Percentiles rank a stretch among this genome's conserved stretches.
Evolutionary conservation across 2,329 filamentous ascomycete genomes (phyloP).

Genomic region (Cryphonectria japonica): DNA sequence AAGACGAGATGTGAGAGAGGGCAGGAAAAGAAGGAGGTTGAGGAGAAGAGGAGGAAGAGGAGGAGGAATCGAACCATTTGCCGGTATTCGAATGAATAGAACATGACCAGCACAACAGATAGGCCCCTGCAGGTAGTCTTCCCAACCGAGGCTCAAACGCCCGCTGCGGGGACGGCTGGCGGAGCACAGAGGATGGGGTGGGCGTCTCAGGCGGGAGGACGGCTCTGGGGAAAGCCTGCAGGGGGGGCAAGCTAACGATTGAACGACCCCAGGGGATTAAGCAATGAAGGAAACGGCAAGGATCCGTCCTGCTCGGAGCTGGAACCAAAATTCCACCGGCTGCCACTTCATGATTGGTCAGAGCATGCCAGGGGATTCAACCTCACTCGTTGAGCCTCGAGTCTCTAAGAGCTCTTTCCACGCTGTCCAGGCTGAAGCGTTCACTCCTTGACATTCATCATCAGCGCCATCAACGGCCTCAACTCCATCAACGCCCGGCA

Average conservation of each 20-base stretch:
- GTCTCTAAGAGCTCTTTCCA: not conserved
- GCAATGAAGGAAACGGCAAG: not conserved
- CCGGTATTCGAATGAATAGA: not conserved
- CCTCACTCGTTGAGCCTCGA: conserved; percentile 1
- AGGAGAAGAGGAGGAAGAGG: not conserved
- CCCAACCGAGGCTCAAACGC: conserved; percentile 14
- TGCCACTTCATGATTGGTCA: not conserved
- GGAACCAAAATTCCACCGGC: conserved; percentile 16
- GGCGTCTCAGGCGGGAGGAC: not conserved
- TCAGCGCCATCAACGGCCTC: not conserved
- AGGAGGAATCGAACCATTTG: not conserved
- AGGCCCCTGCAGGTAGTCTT: not conserved
- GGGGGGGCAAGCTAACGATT: not conserved
- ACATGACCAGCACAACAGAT: not conserved
- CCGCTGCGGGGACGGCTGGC: not conserved
- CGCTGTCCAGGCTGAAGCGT: not conserved
- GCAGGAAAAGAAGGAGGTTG: not conserved
- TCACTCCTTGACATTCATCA: not conserved
- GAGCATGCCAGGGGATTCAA: conserved; percentile 8
- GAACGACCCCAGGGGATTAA: not conserved
- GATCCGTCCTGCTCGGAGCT: conserved; percentile 9
- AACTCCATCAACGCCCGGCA: not conserved
- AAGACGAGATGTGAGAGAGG: not conserved
- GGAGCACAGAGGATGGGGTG: not conserved
- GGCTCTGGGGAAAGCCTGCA: conserved; percentile 8